Evolutionary conservation across 2,329 filamentous ascomycete genomes (phyloP), one percentile per base, ranked within the genome.

Genomic region (Talaromyces sp.): DNA sequence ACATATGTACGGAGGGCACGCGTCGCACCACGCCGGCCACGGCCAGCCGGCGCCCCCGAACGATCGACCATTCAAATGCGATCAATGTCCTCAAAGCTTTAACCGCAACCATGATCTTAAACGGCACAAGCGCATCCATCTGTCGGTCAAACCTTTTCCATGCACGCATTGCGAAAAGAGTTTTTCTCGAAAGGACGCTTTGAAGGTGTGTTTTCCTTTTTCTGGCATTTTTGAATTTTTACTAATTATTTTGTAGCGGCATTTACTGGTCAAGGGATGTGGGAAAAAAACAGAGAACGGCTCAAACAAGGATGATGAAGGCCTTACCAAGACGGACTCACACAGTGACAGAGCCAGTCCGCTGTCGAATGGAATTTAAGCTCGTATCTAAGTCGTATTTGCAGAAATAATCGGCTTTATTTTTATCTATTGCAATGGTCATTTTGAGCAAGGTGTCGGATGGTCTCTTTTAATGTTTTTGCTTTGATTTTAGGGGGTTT

Each of bases 51-150:
- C 75, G 3, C 78, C 81, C 10, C 80, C 83, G 29, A 88, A 89
- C 60, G 93, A 97, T 67, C 86, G 93, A 5, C 94, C 94, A 0
- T 97, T 96, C 80, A 92, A 92, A 75, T 99, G 94, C 72, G 92
- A 97, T 67, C 84, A 90, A 71, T 99, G 94, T 70, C 86, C 90
- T 0, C 91, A 96, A 72, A 92, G 90, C 41, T 99, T 99, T 79
- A 97, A 96, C 74, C 83, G 94, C 4, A 97, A 97, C 65, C 94
- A 97, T 71, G 94, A 97, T 70, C 76, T 97, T 67, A 99, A 99
- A 77, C 85, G 94, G 56, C 94, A 99, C 74, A 96, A 96, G 80
- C 82, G 92, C 55, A 97, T 97, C 61, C 94, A 99, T 75, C 77
- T 97, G 61, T 90, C 92, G 0, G 91, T 97, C 46, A 99, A 99